These are phyloP conservation scores for Eragrostis tef DNA, from an alignment of 202 grass and related monocot species.

Conservation along the genomic window DNA sequence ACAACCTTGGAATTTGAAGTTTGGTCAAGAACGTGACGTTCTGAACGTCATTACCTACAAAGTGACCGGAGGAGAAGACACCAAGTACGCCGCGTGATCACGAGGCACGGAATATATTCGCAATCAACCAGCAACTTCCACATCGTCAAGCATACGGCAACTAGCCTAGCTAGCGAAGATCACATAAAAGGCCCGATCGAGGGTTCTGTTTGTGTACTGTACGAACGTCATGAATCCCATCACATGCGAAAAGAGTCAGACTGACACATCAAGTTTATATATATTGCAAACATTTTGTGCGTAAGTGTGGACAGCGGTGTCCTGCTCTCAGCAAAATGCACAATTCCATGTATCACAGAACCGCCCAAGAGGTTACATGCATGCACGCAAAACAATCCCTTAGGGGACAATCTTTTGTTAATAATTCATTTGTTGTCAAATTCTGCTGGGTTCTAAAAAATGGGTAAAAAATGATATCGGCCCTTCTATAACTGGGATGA, in stretches of 20 bases:
- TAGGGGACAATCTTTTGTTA: too few species aligned
- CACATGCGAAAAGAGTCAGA: background rate
- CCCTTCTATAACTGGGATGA: too few species aligned
- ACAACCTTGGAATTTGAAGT: slow-evolving; percentile 11
- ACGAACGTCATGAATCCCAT: slow-evolving; percentile 1
- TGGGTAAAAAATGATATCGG: too few species aligned
- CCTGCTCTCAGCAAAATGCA: background rate
- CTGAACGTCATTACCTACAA: too few species aligned
- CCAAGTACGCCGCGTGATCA: slow-evolving; percentile 16
- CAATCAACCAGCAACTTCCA: background rate
- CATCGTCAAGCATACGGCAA: background rate
- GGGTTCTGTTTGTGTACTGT: background rate
- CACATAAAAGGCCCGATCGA: background rate
- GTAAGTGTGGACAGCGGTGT: background rate
- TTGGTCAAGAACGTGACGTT: background rate
- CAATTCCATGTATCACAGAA: too few species aligned
- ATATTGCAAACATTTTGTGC: background rate
- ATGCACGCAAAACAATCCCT: too few species aligned
- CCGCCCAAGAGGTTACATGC: too few species aligned
- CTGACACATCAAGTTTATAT: background rate
- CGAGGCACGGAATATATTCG: slow-evolving; percentile 22
- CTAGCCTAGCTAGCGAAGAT: background rate
- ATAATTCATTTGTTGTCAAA: too few species aligned
- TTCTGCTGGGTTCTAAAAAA: too few species aligned
- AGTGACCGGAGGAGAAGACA: slow-evolving; percentile 9